These are phyloP conservation scores for Fusarium albidum DNA, from an alignment of 2,329 filamentous ascomycete species.

Conservation along the genomic window DNA sequence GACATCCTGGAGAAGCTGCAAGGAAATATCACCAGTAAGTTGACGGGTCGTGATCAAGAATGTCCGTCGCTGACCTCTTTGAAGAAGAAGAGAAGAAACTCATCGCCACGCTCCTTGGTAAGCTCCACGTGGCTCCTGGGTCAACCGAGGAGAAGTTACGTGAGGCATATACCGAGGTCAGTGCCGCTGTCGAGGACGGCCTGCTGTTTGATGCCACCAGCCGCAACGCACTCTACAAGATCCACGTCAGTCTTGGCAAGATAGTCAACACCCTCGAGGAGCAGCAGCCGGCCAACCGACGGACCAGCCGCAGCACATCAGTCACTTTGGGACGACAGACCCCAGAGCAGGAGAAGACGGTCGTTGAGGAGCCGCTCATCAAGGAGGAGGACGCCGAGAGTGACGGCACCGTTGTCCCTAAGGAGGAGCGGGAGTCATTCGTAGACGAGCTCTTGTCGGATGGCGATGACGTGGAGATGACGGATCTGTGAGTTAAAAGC, in stretches of 20 bases:
- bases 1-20: conserved; percentile 80
- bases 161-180: conserved; percentile 64
- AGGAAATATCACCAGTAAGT: conserved; percentile 72
- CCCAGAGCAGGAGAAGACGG: conserved; percentile 51
- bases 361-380: conserved; percentile 53
- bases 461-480: conserved; percentile 49
- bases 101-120: conserved; percentile 78
- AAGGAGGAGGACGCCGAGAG: conserved; percentile 58
- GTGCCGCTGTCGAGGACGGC: conserved; percentile 69
- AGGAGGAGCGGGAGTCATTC: conserved; percentile 46
- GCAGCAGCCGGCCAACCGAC: conserved; percentile 46
- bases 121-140: conserved; percentile 79
- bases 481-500: conserved; percentile 34
- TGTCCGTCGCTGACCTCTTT: conserved; percentile 39
- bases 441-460: conserved; percentile 53
- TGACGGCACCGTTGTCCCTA: conserved; percentile 43
- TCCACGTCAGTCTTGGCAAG: conserved; percentile 72
- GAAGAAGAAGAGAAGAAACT: conserved; percentile 87
- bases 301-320: conserved; percentile 56
- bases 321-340: conserved; percentile 42
- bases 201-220: conserved; percentile 67
- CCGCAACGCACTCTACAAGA: conserved; percentile 72
- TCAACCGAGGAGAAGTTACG: conserved; percentile 67
- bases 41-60: not conserved
- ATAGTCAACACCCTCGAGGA: conserved; percentile 69